A percentile compares a stretch with the other conserved stretches of the same genome.
phyloP scores from a whole-genome alignment of 768 basidiomycete genomes.

The Suillus brevipes region DNA sequence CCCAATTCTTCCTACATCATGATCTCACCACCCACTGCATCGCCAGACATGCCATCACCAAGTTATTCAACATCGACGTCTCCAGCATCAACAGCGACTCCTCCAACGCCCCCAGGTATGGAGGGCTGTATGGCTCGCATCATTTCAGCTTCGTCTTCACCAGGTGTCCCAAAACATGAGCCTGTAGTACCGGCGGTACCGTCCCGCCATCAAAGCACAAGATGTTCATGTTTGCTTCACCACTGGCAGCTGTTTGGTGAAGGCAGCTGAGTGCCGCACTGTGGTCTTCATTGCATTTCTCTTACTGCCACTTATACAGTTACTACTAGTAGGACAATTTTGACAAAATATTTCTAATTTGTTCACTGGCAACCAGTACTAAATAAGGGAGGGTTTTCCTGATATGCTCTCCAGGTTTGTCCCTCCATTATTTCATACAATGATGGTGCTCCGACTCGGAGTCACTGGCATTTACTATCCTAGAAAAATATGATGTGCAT shows the following conservation, averaged over 20 bases:
- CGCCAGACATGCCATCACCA: conserved; percentile 57
- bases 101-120: conserved; percentile 55
- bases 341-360: no score
- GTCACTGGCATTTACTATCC: no score
- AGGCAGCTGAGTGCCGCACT: conserved; percentile 48
- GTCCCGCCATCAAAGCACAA: conserved; percentile 51
- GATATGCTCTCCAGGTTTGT: no score
- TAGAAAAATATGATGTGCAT: no score
- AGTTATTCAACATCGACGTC: conserved; percentile 53
- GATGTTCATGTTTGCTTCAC: conserved; percentile 65
- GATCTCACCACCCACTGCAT: conserved; percentile 28
- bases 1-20: conserved; percentile 21
- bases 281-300: conserved; percentile 19
- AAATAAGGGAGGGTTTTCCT: no score
- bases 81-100: conserved; percentile 61
- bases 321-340: conserved; percentile 6
- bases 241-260: conserved; percentile 56
- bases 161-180: conserved; percentile 20
- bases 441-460: no score
- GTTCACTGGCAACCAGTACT: no score
- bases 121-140: conserved; percentile 52
- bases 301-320: conserved; percentile 22
- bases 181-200: conserved; percentile 20
- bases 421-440: no score
- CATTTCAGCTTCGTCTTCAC: conserved; percentile 43